Percentiles rank a stretch among this genome's conserved stretches.
Evolutionary conservation across 495 filamentous ascomycete genomes (phyloP).

Genomic region (Hypoxylon crocopeplum): DNA sequence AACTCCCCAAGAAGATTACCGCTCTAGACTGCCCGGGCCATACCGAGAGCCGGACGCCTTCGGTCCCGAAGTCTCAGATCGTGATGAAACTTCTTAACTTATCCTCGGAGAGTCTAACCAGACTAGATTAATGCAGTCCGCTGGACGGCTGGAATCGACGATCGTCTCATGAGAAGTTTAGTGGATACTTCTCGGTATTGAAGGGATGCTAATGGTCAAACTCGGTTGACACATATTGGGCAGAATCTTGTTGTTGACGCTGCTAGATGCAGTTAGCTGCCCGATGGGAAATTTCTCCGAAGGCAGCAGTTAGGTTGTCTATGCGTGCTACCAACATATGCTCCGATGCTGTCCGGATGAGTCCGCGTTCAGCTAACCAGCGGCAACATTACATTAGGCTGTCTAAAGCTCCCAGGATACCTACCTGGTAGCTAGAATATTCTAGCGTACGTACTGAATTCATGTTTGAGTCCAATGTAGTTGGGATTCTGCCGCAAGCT

Average conservation of each 20-base stretch:
- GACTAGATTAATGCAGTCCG: constrained; percentile 4
- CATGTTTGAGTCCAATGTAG: no score
- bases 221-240: background rate
- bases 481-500: no score
- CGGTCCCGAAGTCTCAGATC: constrained; percentile 6
- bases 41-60: constrained; percentile 10
- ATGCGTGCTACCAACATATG: no score
- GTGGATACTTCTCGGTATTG: constrained; percentile 1
- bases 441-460: no score
- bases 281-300: no score
- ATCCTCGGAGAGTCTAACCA: constrained; percentile 1
- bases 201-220: background rate
- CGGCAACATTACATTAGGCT: no score
- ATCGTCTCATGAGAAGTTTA: background rate
- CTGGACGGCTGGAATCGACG: background rate
- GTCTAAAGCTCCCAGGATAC: no score
- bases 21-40: background rate
- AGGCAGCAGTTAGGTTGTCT: no score
- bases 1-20: background rate
- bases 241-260: background rate
- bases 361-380: no score
- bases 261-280: constrained; percentile 4
- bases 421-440: no score
- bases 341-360: no score
- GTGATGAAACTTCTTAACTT: constrained; percentile 11